A percentile compares a stretch with the other conserved stretches of the same genome.
These are phyloP conservation scores for Marchantia paleacea DNA, from an alignment of 225 moss, liverwort and hornwort genomes.

Conservation along the genomic window DNA sequence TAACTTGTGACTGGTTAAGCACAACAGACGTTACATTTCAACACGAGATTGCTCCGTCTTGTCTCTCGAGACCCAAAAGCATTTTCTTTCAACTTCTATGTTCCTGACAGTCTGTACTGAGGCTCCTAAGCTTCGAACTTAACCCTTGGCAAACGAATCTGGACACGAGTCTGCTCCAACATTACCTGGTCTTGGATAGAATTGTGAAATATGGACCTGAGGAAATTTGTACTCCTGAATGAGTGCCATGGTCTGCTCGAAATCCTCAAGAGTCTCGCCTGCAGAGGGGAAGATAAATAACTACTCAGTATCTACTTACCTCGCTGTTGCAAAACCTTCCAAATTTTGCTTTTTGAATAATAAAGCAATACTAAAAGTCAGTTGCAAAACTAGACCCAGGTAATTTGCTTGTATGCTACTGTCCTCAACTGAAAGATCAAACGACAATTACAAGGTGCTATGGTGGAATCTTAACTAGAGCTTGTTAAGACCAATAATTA, in stretches of 20 bases:
- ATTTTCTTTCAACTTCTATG: neutral
- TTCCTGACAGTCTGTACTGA: neutral
- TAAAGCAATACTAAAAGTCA: neutral
- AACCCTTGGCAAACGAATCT: no score
- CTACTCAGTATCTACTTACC: neutral
- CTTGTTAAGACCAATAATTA: no score
- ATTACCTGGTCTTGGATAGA: constrained; percentile 90
- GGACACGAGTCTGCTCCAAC: neutral
- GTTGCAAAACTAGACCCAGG: no score
- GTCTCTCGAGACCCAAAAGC: neutral
- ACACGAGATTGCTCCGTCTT: neutral
- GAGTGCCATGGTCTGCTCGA: constrained; percentile 73
- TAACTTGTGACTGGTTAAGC: neutral
- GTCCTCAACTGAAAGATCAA: no score
- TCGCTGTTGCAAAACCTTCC: neutral
- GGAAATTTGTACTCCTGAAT: constrained; percentile 73
- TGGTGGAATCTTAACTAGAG: no score
- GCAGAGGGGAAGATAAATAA: neutral
- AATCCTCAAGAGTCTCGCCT: constrained; percentile 81
- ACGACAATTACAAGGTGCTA: no score
- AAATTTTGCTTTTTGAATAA: neutral
- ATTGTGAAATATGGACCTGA: constrained; percentile 93
- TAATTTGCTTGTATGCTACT: no score
- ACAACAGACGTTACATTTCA: neutral
- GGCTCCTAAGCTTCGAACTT: no score